Evolutionary conservation across 495 filamentous ascomycete genomes (phyloP).

Genomic region (Neurospora africana): DNA sequence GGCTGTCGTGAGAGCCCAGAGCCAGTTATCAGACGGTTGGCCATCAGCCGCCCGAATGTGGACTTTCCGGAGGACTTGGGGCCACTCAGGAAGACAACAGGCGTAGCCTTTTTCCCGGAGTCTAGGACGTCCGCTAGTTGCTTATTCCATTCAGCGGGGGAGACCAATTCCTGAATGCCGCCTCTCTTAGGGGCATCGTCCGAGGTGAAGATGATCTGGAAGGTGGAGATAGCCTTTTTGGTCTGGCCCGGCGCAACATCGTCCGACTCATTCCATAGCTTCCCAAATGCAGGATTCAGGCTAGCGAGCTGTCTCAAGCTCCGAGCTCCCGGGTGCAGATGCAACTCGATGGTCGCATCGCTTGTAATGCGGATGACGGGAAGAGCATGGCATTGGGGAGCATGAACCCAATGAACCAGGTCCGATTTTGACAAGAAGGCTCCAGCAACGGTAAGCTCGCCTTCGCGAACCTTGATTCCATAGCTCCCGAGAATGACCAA

Average conservation of each 20-base stretch:
- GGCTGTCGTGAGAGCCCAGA: slow-evolving; percentile 15
- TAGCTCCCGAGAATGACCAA: slow-evolving; percentile 63
- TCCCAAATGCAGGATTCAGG: slow-evolving; percentile 60
- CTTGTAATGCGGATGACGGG: slow-evolving; percentile 56
- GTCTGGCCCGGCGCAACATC: neutral
- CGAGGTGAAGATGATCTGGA: slow-evolving; percentile 36
- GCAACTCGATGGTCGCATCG: slow-evolving; percentile 39
- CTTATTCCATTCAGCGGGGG: slow-evolving; percentile 56
- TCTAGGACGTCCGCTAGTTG: slow-evolving; percentile 28
- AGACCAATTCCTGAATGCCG: slow-evolving; percentile 49
- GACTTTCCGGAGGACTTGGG: slow-evolving; percentile 83
- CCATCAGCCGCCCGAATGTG: slow-evolving; percentile 65
- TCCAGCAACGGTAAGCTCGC: slow-evolving; percentile 55
- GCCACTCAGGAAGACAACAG: slow-evolving; percentile 56
- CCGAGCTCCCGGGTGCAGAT: slow-evolving; percentile 38
- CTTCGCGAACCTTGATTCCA: slow-evolving; percentile 52
- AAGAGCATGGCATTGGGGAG: slow-evolving; percentile 65
- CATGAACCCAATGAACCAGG: slow-evolving; percentile 50
- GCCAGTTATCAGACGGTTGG: slow-evolving; percentile 60
- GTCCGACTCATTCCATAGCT: slow-evolving; percentile 54
- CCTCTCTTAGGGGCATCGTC: slow-evolving; percentile 31
- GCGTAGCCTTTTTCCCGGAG: slow-evolving; percentile 27
- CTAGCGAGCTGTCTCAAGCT: slow-evolving; percentile 46
- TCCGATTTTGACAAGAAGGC: slow-evolving; percentile 48
- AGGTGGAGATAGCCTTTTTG: slow-evolving; percentile 15